Percentiles rank a stretch among this genome's conserved stretches.
These are phyloP conservation scores for Tremella fuciformis DNA, from an alignment of 768 basidiomycete genomes.

Conservation along the genomic window DNA sequence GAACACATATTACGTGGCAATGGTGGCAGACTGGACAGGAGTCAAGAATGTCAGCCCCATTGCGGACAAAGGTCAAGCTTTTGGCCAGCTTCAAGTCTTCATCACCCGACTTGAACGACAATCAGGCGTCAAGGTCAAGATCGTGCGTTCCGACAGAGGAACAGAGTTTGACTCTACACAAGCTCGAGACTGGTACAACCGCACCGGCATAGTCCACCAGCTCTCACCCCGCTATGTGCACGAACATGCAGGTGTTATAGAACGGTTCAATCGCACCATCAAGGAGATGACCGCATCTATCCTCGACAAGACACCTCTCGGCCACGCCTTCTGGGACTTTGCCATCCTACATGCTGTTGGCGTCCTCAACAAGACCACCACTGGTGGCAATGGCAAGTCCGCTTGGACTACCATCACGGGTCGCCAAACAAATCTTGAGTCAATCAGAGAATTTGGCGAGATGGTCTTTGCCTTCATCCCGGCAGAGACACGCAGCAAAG, in stretches of 20 bases:
- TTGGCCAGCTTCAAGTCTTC: conserved; percentile 4
- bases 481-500: conserved; percentile 13
- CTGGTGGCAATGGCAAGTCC: not conserved
- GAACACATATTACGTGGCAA: conserved; percentile 11
- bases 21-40: conserved; percentile 24
- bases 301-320: conserved; percentile 13
- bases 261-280: conserved; percentile 30
- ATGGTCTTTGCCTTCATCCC: conserved; percentile 10
- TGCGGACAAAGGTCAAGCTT: not conserved
- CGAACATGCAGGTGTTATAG: conserved; percentile 16
- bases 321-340: conserved; percentile 18
- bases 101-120: conserved; percentile 6
- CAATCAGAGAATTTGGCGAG: conserved; percentile 13
- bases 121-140: conserved; percentile 14
- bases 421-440: conserved; percentile 4
- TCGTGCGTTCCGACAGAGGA: conserved; percentile 26
- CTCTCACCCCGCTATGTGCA: conserved; percentile 15
- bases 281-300: conserved; percentile 29
- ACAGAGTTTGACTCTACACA: conserved; percentile 10
- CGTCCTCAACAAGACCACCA: conserved; percentile 12
- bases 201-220: conserved; percentile 16
- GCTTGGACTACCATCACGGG: conserved; percentile 10
- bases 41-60: not conserved
- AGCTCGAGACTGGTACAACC: conserved; percentile 6
- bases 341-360: conserved; percentile 8